Conservation (phyloP, 768 basidiomycete genomes). For the Gloeopeniophorella convolvens region DNA sequence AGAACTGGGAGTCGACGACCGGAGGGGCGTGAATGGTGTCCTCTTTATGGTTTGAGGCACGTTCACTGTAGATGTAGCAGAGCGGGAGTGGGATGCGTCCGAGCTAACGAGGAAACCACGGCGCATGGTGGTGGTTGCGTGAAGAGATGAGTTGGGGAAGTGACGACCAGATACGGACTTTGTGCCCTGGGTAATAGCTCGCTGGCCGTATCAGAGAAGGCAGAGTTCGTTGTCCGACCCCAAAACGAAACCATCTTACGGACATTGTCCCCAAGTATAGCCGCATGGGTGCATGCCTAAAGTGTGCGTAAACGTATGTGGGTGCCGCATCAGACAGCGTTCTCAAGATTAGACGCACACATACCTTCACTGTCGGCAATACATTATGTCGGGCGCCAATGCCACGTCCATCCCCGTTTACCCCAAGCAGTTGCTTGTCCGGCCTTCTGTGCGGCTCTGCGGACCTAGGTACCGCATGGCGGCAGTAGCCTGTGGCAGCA, state of each 20-base stretch:
- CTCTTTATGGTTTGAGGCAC: not conserved
- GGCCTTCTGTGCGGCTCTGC: too few relatives aligned
- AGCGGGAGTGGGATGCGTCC: not conserved
- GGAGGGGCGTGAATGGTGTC: not conserved
- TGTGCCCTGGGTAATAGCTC: not conserved
- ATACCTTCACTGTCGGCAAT: too few relatives aligned
- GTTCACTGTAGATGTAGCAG: not conserved
- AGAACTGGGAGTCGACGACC: not conserved
- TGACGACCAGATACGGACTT: constrained; percentile 3
- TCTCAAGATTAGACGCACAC: too few relatives aligned
- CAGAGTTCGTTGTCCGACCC: not conserved
- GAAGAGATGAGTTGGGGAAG: not conserved
- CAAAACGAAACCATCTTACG: not conserved
- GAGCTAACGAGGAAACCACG: constrained; percentile 3
- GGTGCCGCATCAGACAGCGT: not conserved
- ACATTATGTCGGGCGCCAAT: too few relatives aligned
- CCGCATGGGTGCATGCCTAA: not conserved
- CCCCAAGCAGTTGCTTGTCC: too few relatives aligned
- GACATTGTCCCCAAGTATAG: not conserved
- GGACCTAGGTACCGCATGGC: too few relatives aligned
- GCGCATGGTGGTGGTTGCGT: not conserved
- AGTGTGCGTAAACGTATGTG: not conserved
- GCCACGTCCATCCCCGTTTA: too few relatives aligned
- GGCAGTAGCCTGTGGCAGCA: too few relatives aligned
- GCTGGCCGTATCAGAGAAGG: not conserved